These are phyloP conservation scores for Stentor coeruleus DNA, from an alignment of 73 alveolate species.

Conservation along the genomic window DNA sequence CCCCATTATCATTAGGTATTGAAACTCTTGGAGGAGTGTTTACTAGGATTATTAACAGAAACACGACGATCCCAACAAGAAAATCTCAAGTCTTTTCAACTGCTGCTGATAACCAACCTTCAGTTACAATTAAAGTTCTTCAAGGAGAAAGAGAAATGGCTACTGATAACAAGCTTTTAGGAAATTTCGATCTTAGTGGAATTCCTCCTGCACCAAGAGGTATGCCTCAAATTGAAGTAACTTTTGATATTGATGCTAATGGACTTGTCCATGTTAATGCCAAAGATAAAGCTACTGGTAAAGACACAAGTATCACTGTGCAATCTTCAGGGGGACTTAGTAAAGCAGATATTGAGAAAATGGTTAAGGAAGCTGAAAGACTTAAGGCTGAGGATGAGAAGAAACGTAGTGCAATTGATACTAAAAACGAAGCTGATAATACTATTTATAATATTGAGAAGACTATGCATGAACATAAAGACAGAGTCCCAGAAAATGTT, in stretches of 20 bases:
- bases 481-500: too few relatives aligned
- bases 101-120: constrained; percentile 93
- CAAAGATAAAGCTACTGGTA: constrained; percentile 91
- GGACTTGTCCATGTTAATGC: constrained; percentile 98
- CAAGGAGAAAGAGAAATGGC: constrained; percentile 99
- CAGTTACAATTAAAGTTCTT: constrained; percentile 91
- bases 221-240: constrained; percentile 96
- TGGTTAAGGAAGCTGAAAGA: constrained; percentile 80
- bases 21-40: constrained; percentile 75
- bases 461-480: too few relatives aligned
- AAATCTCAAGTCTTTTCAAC: constrained; percentile 94
- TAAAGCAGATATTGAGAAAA: constrained; percentile 78
- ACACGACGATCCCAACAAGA: constrained; percentile 98
- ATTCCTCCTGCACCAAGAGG: constrained; percentile 93
- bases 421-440: constrained; percentile 82
- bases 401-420: constrained; percentile 52
- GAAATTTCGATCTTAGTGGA: constrained; percentile 93
- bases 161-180: constrained; percentile 90
- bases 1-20: constrained; percentile 76
- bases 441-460: constrained; percentile 72
- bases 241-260: constrained; percentile 97
- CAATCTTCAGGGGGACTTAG: constrained; percentile 79
- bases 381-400: constrained; percentile 67
- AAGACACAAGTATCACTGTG: constrained; percentile 61
- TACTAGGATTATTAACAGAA: constrained; percentile 91